Evolutionary conservation across 352 stramenopile genomes (phyloP).

Genomic region (Pythium monospermum): DNA sequence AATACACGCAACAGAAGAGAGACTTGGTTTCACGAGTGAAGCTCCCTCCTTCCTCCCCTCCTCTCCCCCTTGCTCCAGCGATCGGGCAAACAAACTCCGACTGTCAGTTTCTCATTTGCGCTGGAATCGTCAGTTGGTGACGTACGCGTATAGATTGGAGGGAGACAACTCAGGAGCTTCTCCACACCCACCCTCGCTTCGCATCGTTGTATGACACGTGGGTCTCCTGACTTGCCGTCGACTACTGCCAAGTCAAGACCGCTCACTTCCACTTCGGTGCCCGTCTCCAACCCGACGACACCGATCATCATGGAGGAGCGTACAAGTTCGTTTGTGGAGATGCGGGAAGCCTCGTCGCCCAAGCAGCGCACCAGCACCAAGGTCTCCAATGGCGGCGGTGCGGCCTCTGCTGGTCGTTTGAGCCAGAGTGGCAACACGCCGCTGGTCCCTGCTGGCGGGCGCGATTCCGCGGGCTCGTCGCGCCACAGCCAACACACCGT

Average conservation of each 20-base stretch:
- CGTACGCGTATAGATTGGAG: neutral
- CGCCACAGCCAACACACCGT: constrained; percentile 8
- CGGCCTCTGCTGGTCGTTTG: too few species aligned
- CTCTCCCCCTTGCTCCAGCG: neutral
- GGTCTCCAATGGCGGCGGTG: constrained; percentile 3
- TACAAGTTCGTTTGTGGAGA: constrained; percentile 49
- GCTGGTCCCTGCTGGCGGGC: constrained; percentile 9
- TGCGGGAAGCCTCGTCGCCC: constrained; percentile 12
- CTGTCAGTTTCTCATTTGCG: neutral
- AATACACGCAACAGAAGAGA: neutral
- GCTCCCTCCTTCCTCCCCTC: neutral
- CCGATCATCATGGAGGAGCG: constrained; percentile 42
- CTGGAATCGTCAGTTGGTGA: too few species aligned
- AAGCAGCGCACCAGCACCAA: constrained; percentile 6
- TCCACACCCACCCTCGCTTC: neutral
- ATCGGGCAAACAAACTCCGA: neutral
- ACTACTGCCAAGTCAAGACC: neutral
- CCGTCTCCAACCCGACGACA: neutral
- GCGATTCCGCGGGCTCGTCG: constrained; percentile 15
- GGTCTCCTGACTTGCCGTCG: too few species aligned
- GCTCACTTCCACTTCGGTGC: neutral
- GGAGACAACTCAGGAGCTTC: neutral
- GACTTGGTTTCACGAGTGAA: constrained; percentile 3
- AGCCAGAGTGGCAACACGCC: constrained; percentile 26
- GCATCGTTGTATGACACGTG: too few species aligned